A percentile compares a stretch with the other conserved stretches of the same genome.
Evolutionary conservation across 495 filamentous ascomycete species (phyloP).

Genomic region (Pyronema domesticum): DNA sequence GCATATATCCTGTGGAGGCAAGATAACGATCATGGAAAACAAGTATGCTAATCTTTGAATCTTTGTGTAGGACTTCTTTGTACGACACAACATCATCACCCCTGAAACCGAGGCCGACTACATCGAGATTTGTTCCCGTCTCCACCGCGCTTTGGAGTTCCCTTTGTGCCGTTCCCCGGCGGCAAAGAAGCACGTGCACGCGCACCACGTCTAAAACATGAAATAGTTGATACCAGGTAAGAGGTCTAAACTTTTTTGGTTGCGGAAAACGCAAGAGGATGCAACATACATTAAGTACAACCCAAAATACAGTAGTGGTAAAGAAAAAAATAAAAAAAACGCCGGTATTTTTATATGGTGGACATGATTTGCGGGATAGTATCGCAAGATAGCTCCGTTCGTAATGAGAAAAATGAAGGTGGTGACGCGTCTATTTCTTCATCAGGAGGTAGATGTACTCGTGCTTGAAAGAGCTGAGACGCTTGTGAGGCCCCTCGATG

Average conservation of each 20-base stretch:
- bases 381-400: background rate
- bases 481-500: constrained; percentile 88
- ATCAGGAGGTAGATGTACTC: constrained; percentile 85
- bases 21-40: background rate
- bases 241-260: too few species aligned
- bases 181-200: background rate
- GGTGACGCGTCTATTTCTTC: constrained; percentile 49
- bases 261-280: too few species aligned
- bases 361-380: background rate
- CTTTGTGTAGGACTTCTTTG: constrained; percentile 53
- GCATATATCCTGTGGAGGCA: too few species aligned
- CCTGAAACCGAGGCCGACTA: constrained; percentile 68
- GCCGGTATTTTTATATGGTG: background rate
- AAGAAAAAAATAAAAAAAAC: background rate
- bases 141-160: constrained; percentile 71
- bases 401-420: constrained; percentile 1
- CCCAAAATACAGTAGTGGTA: too few species aligned
- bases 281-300: too few species aligned
- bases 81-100: constrained; percentile 67
- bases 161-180: constrained; percentile 27
- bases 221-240: too few species aligned
- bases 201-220: background rate
- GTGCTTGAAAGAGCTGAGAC: constrained; percentile 71
- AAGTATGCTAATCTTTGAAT: background rate
- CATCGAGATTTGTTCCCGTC: constrained; percentile 50